Evolutionary conservation across 2,329 filamentous ascomycete species (phyloP).

Genomic region (Xylaria sp.): DNA sequence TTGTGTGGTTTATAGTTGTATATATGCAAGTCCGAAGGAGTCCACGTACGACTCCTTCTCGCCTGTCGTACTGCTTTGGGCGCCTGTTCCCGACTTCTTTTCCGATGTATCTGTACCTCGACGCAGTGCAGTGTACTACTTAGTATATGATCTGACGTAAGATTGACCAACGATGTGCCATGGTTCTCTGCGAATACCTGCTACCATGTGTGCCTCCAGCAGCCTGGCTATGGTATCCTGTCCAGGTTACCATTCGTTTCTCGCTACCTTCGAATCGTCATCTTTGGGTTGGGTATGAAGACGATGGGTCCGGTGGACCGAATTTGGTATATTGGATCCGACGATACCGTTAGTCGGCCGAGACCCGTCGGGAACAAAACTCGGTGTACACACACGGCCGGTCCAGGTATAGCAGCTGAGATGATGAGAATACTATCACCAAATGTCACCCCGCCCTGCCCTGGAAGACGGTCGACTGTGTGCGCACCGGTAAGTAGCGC

Average conservation of each 20-base stretch:
- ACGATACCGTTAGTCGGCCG: neutral
- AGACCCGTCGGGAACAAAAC: constrained; percentile 5
- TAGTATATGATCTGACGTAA: constrained; percentile 31
- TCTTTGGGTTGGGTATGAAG: constrained; percentile 38
- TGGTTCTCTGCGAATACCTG: neutral
- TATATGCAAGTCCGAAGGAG: constrained; percentile 19
- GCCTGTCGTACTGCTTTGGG: constrained; percentile 1
- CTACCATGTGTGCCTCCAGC: neutral
- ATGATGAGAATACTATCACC: neutral
- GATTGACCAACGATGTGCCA: constrained; percentile 10
- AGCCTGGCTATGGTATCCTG: neutral
- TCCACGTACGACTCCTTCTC: constrained; percentile 19
- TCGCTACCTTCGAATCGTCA: constrained; percentile 27
- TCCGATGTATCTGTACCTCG: constrained; percentile 23
- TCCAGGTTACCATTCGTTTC: neutral
- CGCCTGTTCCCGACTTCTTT: constrained; percentile 11
- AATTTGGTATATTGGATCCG: constrained; percentile 12
- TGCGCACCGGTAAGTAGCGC: neutral
- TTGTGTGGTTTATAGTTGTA: constrained; percentile 22
- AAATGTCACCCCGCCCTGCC: neutral
- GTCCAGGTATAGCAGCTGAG: neutral
- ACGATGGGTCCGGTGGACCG: constrained; percentile 16
- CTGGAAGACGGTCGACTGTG: neutral
- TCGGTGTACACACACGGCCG: constrained; percentile 1
- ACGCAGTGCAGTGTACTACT: neutral